Evolutionary conservation across 2,329 filamentous ascomycete species (phyloP).

Genomic region (Colletotrichum aenigma): DNA sequence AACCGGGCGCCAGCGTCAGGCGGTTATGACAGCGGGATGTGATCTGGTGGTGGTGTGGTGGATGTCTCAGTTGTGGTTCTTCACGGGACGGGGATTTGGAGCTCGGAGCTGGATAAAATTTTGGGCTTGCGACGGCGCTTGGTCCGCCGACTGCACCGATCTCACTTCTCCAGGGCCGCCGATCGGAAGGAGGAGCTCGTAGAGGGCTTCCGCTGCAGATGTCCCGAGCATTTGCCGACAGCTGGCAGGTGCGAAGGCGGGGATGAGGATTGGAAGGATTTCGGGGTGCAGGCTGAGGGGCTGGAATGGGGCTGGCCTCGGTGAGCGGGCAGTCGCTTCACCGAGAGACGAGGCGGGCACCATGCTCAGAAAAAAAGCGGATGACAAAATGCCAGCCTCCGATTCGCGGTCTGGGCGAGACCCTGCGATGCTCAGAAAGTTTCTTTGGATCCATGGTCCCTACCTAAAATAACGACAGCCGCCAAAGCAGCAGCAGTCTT

Average conservation of each 20-base stretch:
- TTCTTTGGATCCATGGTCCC: background rate
- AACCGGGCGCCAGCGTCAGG: background rate
- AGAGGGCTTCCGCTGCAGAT: background rate
- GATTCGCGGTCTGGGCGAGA: background rate
- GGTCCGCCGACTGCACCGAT: background rate
- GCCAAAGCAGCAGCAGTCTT: background rate
- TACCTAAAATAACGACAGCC: background rate
- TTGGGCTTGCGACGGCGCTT: constrained; percentile 6
- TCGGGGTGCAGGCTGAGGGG: background rate
- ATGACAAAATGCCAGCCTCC: constrained; percentile 6
- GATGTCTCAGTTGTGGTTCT: constrained; percentile 11
- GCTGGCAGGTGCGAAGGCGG: background rate
- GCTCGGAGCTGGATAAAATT: constrained; percentile 13
- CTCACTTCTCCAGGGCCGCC: background rate
- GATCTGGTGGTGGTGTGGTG: constrained; percentile 18
- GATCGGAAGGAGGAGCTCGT: background rate
- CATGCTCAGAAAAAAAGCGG: background rate
- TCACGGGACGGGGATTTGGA: constrained; percentile 3
- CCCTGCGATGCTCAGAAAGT: background rate
- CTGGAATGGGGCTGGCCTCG: background rate
- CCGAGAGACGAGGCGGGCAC: background rate
- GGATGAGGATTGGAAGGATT: background rate
- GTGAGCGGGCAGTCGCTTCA: background rate
- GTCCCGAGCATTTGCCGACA: constrained; percentile 16
- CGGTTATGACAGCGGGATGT: constrained; percentile 17